Evolutionary conservation across 441 rosid genomes (phyloP), one percentile per base, ranked within the genome.

Genomic region (Metrosideros polymorpha): DNA sequence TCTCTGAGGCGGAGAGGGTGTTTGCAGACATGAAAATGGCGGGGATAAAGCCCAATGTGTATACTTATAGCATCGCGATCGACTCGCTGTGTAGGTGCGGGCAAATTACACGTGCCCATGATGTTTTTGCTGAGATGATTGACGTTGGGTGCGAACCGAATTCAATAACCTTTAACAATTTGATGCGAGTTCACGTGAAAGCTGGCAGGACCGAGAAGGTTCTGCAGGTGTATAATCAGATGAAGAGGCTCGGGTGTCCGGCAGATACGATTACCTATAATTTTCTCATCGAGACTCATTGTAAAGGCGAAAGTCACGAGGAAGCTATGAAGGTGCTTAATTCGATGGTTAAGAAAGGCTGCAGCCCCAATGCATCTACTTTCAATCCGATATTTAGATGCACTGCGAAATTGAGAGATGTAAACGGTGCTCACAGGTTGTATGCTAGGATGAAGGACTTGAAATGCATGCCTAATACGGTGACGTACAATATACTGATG

Each of bases 161-260:
- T 84, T 91, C 99, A 0, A 90, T 95, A 47, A 96, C 99, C 79
- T 97, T 96, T 25, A 97, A 97, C 71, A 96, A 91, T 86, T 85
- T 97, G 87, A 96, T 97, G 98, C 91, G 99, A 47, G 95, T 94
- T 86, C 99, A 97, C 86, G 99, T 94, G 42, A 96, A 96, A 87
- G 95, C 97, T 0, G 94, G 98, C 8, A 91, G 98, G 88, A 94
- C 96, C 0, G 98, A 96, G 93, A 97, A 97, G 87, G 99, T 95
- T 86, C 85, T 97, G 89, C 98, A 97, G 88, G 98, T 96, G 12
- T 94, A 94, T 89, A 97, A 97, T 86, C 99, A 95, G 89, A 96
- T 97, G 99, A 97, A 92, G 93, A 92, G 92, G 88, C 93, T 94
- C 0, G 93, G 93, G 10, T 93, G 95, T 27, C 88, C 86, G 39